Conservation (phyloP, 805 yeast genomes). For the Hanseniaspora clermontiae region DNA sequence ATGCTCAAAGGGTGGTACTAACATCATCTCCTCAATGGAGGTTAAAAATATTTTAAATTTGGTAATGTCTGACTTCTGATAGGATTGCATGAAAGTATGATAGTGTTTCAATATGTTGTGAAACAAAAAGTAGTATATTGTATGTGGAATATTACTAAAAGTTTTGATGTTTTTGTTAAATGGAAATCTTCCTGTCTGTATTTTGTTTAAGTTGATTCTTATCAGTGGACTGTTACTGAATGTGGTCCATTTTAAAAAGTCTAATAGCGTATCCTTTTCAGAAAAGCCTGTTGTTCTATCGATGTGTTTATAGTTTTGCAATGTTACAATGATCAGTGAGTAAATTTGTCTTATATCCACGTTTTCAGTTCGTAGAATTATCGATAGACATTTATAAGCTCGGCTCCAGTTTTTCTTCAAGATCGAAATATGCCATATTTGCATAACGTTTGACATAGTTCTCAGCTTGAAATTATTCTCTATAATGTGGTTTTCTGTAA, state of each 20-base stretch:
- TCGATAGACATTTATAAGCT: slow-evolving; percentile 42
- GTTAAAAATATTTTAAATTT: slow-evolving; percentile 5
- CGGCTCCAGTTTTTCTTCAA: slow-evolving; percentile 39
- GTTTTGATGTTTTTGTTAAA: slow-evolving; percentile 8
- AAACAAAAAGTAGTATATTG: slow-evolving; percentile 2
- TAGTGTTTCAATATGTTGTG: slow-evolving; percentile 5
- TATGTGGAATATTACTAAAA: slow-evolving; percentile 1
- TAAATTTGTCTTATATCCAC: slow-evolving; percentile 48
- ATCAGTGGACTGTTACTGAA: slow-evolving; percentile 1
- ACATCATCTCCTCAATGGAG: slow-evolving; percentile 10
- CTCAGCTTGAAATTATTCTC: slow-evolving; percentile 1
- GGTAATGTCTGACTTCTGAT: neutral
- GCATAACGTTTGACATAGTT: slow-evolving; percentile 25
- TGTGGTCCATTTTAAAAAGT: neutral
- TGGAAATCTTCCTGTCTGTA: slow-evolving; percentile 6
- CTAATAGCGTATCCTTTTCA: neutral
- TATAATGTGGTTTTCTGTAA: neutral
- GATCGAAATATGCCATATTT: slow-evolving; percentile 39
- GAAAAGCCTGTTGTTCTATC: neutral
- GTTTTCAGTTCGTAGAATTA: slow-evolving; percentile 36
- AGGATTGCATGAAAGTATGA: slow-evolving; percentile 5
- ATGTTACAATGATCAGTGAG: slow-evolving; percentile 51
- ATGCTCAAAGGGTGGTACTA: slow-evolving; percentile 7
- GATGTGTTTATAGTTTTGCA: slow-evolving; percentile 20
- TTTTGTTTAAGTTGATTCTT: neutral